phyloP scores from a whole-genome alignment of 2,329 filamentous ascomycete species.

The Trichoderma guizhouense region DNA sequence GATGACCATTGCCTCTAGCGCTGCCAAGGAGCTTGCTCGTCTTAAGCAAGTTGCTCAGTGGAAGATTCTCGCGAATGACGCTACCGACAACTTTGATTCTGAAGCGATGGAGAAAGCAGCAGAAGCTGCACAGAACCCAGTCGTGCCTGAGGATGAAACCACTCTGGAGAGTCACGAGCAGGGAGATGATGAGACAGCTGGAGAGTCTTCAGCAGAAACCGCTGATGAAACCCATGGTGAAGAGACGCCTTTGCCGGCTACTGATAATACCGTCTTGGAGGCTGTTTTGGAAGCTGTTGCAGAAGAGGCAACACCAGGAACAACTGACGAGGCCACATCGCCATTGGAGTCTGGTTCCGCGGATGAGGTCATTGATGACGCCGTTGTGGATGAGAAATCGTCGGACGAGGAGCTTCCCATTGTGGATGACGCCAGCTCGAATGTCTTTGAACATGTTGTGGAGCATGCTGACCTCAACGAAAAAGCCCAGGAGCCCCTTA shows the following conservation, averaged over 20 bases:
- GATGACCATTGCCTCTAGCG: constrained; percentile 74
- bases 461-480: neutral
- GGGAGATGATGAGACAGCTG: constrained; percentile 26
- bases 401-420: neutral
- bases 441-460: neutral
- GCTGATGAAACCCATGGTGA: constrained; percentile 10
- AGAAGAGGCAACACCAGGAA: neutral
- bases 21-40: constrained; percentile 74
- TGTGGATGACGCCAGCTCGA: neutral
- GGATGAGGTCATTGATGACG: constrained; percentile 21
- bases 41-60: constrained; percentile 81
- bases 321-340: neutral
- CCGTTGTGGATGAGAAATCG: neutral
- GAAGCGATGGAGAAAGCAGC: constrained; percentile 59
- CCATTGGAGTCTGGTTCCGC: constrained; percentile 19
- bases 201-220: constrained; percentile 23
- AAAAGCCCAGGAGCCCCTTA: constrained; percentile 2
- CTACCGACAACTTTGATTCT: constrained; percentile 73
- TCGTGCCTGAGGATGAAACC: constrained; percentile 20
- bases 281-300: constrained; percentile 19
- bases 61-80: constrained; percentile 75
- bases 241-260: constrained; percentile 19
- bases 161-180: constrained; percentile 23
- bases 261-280: neutral
- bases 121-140: constrained; percentile 37